Evolutionary conservation across 2,329 filamentous ascomycete genomes (phyloP), one percentile per base, ranked within the genome.

Genomic region (Lomentospora prolificans): DNA sequence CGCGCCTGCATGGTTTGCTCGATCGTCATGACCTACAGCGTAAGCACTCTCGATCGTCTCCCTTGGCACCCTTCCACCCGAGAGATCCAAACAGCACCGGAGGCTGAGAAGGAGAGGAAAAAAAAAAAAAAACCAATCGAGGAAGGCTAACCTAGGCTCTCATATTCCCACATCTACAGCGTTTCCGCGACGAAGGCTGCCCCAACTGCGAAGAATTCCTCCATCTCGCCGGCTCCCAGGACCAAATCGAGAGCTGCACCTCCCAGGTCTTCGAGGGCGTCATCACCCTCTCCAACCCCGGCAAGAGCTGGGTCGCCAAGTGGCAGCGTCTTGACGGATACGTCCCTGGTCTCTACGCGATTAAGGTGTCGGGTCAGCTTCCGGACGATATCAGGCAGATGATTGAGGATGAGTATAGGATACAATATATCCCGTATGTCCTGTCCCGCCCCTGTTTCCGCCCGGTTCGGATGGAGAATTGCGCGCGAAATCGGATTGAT

Each of bases 1-100:
- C 91, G 94, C 72, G 94, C 94, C 66, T 99, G 94, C 78, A 96
- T 99, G 90, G 90, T 97, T 63, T 99, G 94, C 82, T 92, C 90
- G 55, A 87, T 97, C 67, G 89, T 97, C 61, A 90, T 92, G 77
- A 86, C 88, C 59, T 84, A 86, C 66, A 79, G 78, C 62, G 87
- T 90, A 75, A 63, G 80, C 69, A 12, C 48, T 39, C 28, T 53
- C 56, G n/a, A n/a, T 30, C 54, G 59, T 28, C 57, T 57, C 51
- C 56, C n/a, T n/a, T n/a, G n/a, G n/a, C n/a, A n/a, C n/a, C n/a
- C n/a, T n/a, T n/a, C n/a, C n/a, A n/a, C n/a, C n/a, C n/a, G n/a
- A n/a, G n/a, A n/a, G n/a, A n/a, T n/a, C n/a, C n/a, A n/a, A n/a
- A n/a, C n/a, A n/a, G n/a, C n/a, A n/a, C n/a, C n/a, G n/a, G n/a